A percentile compares a stretch with the other conserved stretches of the same genome.
Conservation (phyloP, 768 basidiomycete genomes). For the Amanita subjunquillea region DNA sequence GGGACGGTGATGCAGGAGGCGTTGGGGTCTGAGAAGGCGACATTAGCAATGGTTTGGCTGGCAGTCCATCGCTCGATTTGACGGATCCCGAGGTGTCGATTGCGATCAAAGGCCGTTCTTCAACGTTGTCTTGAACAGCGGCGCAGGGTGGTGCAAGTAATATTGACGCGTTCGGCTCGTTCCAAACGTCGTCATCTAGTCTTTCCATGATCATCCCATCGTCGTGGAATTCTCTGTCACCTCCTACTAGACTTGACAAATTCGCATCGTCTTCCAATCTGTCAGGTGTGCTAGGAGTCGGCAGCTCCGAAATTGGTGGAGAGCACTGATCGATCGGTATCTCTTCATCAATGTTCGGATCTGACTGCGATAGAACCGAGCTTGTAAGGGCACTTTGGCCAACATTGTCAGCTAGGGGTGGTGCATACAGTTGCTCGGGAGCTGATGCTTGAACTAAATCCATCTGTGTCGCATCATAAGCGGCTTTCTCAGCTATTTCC, state of each 20-base stretch:
- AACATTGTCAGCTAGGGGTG: not conserved
- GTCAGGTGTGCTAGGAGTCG: not conserved
- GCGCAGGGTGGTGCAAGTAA: not conserved
- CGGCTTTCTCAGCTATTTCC: not conserved
- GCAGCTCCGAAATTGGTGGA: not conserved
- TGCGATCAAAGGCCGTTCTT: not conserved
- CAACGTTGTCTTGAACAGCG: not conserved
- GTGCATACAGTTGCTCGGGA: not conserved
- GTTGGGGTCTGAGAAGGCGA: conserved; percentile 27
- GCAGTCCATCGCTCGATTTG: not conserved
- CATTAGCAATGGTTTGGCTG: not conserved
- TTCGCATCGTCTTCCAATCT: not conserved
- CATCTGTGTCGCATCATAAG: not conserved
- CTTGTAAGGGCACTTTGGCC: not conserved
- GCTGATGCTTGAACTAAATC: not conserved
- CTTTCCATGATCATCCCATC: not conserved
- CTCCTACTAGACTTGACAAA: not conserved
- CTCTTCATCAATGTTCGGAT: not conserved
- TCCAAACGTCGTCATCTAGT: not conserved
- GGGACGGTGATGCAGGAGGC: conserved; percentile 33
- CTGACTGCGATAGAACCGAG: not conserved
- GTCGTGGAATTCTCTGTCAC: not conserved
- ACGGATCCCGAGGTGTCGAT: not conserved
- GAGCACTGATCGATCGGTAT: not conserved
- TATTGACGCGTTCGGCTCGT: not conserved